Conservation (phyloP, 805 yeast genomes). For the Suhomyces canberraensis region DNA sequence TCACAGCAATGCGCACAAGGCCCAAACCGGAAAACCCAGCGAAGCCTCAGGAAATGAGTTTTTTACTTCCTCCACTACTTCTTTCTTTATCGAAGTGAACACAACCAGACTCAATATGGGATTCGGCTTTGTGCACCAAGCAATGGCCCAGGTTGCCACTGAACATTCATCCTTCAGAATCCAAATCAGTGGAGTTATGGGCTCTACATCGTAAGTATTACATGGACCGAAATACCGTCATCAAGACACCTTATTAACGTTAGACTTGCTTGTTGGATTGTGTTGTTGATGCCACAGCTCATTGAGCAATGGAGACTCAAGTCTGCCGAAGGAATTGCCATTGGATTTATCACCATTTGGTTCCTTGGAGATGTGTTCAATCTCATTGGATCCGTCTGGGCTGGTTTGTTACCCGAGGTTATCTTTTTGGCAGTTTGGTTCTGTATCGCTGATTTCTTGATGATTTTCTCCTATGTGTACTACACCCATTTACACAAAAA, state of each 20-base stretch:
- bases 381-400: conserved; percentile 67
- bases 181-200: conserved; percentile 59
- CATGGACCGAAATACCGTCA: not conserved
- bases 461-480: conserved; percentile 57
- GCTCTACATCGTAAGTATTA: conserved; percentile 55
- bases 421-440: conserved; percentile 73
- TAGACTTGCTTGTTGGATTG: conserved; percentile 76
- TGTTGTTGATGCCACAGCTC: conserved; percentile 69
- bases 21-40: not conserved
- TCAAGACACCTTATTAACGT: conserved; percentile 1
- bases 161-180: conserved; percentile 24
- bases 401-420: conserved; percentile 65
- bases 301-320: conserved; percentile 77
- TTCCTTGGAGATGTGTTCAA: conserved; percentile 69
- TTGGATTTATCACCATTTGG: conserved; percentile 67
- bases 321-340: conserved; percentile 73
- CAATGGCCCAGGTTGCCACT: not conserved
- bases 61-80: not conserved
- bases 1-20: not conserved
- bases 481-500: conserved; percentile 48
- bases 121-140: conserved; percentile 1
- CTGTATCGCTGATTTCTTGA: conserved; percentile 62
- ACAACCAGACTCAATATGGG: conserved; percentile 2
- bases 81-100: not conserved
- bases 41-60: not conserved